Evolutionary conservation across 1,284 basidiomycete species (phyloP), one percentile per base, ranked within the genome.

Genomic region (Laetiporus sulphureus): DNA sequence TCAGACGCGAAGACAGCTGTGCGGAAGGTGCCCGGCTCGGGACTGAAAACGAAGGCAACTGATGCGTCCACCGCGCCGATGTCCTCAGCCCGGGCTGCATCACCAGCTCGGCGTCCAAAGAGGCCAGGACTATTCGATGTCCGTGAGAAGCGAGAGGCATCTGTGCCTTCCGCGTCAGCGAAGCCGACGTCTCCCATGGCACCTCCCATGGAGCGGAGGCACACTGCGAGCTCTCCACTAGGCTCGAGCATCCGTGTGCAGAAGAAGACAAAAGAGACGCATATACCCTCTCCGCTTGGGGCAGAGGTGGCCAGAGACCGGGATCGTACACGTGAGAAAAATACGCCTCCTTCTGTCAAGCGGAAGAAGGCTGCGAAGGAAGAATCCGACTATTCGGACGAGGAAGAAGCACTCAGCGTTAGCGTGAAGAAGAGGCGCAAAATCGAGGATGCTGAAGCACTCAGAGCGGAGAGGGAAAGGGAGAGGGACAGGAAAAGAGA

Each of bases 1-100:
- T 18, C 21, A 32, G 4, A 41, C 10, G 32, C 21, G 41, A 40
- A 39, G 18, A 54, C 34, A 37, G 50, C 37, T 8, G 46, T 21
- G 22, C 53, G 66, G 38, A 65, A 67, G 29, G 42, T 61, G 4
- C 77, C 77, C 30, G 77, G 77, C 0, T 79, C 72, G 4, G 71
- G 71, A 1, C 72, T 60, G 50, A 66, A 65, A 45, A 48, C 36
- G 15, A 55, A 51, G 36, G 45, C 43, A 27, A 41, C 38, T 24
- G 48, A 44, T 35, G 16, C 27, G 11, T 15, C 40, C 13, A 25
- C 40, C 12, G 22, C 44, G 12, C 42, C 47, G 15, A 23, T 29
- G 20, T 44, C 52, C 22, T 40, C 44, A 6, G 38, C 52, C 31
- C 51, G 53, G 0, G 43, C 49, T 2, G 30, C 42, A 1, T 45